These are phyloP conservation scores for Wickerhamomyces ciferrii DNA, from an alignment of 805 yeast species.

Conservation along the genomic window DNA sequence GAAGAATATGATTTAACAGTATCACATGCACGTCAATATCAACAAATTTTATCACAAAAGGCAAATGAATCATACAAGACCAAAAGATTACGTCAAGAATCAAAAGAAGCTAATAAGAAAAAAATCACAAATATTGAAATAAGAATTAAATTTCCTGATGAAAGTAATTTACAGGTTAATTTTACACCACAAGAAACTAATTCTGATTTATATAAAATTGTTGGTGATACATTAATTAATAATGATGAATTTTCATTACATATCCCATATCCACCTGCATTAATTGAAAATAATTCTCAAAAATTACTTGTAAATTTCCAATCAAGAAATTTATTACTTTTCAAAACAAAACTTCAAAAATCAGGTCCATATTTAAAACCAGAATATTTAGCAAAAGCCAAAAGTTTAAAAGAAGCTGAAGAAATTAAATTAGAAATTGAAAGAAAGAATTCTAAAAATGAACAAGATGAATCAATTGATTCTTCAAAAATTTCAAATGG, in stretches of 20 bases:
- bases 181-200: slow-evolving; percentile 40
- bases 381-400: slow-evolving; percentile 24
- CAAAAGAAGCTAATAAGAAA: slow-evolving; percentile 20
- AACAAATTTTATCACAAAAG: slow-evolving; percentile 37
- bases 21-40: slow-evolving; percentile 50
- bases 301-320: slow-evolving; percentile 36
- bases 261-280: slow-evolving; percentile 41
- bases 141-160: slow-evolving; percentile 56
- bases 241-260: slow-evolving; percentile 32
- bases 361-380: slow-evolving; percentile 24
- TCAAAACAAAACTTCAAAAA: slow-evolving; percentile 18
- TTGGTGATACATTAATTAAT: slow-evolving; percentile 24
- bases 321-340: slow-evolving; percentile 37
- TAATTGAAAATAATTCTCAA: slow-evolving; percentile 24
- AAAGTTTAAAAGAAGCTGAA: slow-evolving; percentile 26
- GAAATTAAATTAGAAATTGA: slow-evolving; percentile 13
- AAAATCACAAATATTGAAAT: slow-evolving; percentile 27
- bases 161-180: slow-evolving; percentile 42
- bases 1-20: slow-evolving; percentile 39
- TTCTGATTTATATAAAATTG: slow-evolving; percentile 22
- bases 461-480: slow-evolving; percentile 1
- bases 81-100: slow-evolving; percentile 28
- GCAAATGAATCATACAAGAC: slow-evolving; percentile 36
- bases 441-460: slow-evolving; percentile 5
- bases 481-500: slow-evolving; percentile 14